These are phyloP conservation scores for Zygosaccharomyces bailii DNA, from an alignment of 805 yeast genomes.

Conservation along the genomic window DNA sequence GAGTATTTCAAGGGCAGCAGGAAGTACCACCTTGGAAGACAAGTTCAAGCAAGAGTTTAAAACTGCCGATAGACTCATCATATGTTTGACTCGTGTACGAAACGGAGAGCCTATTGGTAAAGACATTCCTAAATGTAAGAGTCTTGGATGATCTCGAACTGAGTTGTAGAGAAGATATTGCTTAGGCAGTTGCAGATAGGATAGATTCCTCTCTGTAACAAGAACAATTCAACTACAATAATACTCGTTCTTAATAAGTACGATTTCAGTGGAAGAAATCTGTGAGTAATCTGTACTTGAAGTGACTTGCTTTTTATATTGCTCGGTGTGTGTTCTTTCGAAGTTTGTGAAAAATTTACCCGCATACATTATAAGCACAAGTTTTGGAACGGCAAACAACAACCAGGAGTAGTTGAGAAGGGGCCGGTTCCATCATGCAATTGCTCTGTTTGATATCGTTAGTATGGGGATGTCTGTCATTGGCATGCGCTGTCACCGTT, in stretches of 20 bases:
- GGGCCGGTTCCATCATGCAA: conserved; percentile 3
- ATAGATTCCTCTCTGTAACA: conserved; percentile 3
- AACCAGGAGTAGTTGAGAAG: too few relatives aligned
- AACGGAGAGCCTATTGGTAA: conserved; percentile 13
- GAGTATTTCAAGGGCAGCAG: too few relatives aligned
- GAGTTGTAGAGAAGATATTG: conserved; percentile 39
- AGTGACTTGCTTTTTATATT: not conserved
- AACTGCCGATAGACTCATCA: too few relatives aligned
- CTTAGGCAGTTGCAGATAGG: conserved; percentile 20
- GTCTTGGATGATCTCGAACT: conserved; percentile 33
- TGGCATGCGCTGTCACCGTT: conserved; percentile 21
- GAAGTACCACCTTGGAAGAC: too few relatives aligned
- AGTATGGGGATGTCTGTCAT: conserved; percentile 10
- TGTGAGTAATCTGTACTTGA: not conserved
- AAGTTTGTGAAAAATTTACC: conserved; percentile 1
- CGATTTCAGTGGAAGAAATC: conserved; percentile 16
- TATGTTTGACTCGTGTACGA: conserved; percentile 31
- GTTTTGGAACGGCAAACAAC: too few relatives aligned
- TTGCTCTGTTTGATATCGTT: conserved; percentile 7
- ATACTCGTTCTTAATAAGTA: conserved; percentile 39
- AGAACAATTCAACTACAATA: conserved; percentile 39
- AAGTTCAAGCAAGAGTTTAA: too few relatives aligned
- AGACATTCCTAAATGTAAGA: conserved; percentile 15
- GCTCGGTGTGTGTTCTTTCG: not conserved
- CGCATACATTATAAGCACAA: not conserved